These are phyloP conservation scores for Luzula sylvatica DNA, from an alignment of 176 grass and related monocot genomes.

Conservation along the genomic window DNA sequence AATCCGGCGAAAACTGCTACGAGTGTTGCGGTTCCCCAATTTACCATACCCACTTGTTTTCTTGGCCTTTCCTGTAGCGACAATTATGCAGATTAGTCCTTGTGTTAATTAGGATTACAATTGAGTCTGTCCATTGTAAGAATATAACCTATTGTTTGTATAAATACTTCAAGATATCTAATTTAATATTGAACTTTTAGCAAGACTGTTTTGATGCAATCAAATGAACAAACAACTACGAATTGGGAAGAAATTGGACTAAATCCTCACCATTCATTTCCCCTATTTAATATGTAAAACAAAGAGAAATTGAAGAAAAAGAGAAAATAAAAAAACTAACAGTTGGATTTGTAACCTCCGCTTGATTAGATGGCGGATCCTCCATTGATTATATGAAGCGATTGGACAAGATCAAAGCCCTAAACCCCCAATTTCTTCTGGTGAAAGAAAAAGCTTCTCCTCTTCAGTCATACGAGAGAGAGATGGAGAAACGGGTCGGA, in stretches of 20 bases:
- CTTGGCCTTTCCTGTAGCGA: conserved; percentile 2
- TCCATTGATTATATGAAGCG: not conserved
- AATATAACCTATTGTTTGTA: too few relatives aligned
- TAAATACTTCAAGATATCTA: too few relatives aligned
- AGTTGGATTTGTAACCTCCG: not conserved
- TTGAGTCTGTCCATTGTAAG: too few relatives aligned
- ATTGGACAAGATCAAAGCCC: not conserved
- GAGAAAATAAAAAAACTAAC: not conserved
- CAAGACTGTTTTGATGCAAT: too few relatives aligned
- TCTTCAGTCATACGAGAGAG: not conserved
- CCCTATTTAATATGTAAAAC: not conserved
- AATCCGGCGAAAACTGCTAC: conserved; percentile 68
- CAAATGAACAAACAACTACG: too few relatives aligned
- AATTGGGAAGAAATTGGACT: too few relatives aligned
- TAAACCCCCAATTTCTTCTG: not conserved
- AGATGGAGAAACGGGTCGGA: not conserved
- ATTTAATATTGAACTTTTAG: too few relatives aligned
- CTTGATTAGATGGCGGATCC: not conserved
- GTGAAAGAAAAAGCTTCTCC: not conserved
- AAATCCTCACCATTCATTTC: too few relatives aligned
- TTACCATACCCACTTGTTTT: conserved; percentile 38
- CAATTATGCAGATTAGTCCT: too few relatives aligned
- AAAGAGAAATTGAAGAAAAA: not conserved
- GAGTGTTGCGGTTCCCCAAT: conserved; percentile 70
- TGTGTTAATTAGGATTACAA: too few relatives aligned